These are phyloP conservation scores for Ustulina deusta DNA, from an alignment of 2,329 filamentous ascomycete species.

Conservation along the genomic window DNA sequence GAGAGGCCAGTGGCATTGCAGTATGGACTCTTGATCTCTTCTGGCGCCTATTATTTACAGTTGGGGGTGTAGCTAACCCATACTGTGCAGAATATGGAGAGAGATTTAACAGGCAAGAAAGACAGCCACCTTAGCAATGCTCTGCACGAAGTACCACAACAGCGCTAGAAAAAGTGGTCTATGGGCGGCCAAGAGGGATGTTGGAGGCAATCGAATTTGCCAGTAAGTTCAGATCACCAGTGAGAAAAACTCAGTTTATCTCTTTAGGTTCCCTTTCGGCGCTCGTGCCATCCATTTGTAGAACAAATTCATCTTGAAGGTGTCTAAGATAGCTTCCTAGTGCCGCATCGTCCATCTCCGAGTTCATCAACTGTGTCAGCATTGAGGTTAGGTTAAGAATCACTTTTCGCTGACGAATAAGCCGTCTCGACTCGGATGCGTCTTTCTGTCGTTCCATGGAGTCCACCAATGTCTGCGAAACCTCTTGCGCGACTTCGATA, in stretches of 20 bases:
- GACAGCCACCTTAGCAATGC: no score
- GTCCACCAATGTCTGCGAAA: conserved; percentile 72
- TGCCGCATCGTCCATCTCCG: conserved; percentile 72
- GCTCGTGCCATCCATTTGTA: conserved; percentile 69
- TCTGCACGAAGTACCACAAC: no score
- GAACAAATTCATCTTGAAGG: conserved; percentile 80
- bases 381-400: conserved; percentile 79
- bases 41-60: background rate
- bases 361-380: conserved; percentile 74
- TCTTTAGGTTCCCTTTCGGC: conserved; percentile 1
- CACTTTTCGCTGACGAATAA: conserved; percentile 76
- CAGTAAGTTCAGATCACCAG: background rate
- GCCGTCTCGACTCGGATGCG: conserved; percentile 67
- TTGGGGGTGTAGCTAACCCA: no score
- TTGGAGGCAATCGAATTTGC: background rate
- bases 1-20: background rate
- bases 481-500: conserved; percentile 73
- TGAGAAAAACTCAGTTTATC: background rate
- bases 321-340: conserved; percentile 73
- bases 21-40: background rate
- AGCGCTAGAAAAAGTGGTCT: no score
- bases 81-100: no score
- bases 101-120: no score
- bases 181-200: no score
- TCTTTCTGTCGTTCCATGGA: conserved; percentile 69